Conservation (phyloP, 1,284 basidiomycete species). For the Ceratobasidium sp. region DNA sequence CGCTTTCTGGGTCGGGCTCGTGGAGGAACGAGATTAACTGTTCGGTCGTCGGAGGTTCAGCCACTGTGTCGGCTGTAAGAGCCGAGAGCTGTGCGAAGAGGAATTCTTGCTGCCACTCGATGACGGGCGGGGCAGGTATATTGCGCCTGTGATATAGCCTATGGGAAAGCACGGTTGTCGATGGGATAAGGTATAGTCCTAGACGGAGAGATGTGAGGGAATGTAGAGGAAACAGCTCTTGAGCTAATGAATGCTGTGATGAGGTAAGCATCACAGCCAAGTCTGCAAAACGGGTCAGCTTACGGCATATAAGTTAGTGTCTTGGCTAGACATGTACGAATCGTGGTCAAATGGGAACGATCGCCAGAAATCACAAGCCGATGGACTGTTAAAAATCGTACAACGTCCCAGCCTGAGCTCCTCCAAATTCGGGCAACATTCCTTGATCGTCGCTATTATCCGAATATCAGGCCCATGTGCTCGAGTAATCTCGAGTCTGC, state of each 20-base stretch:
- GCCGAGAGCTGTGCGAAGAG: background rate
- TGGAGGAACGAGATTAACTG: slow-evolving; percentile 2
- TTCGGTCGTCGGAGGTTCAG: background rate
- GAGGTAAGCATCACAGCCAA: background rate
- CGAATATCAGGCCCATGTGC: slow-evolving; percentile 15
- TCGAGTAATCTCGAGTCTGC: background rate
- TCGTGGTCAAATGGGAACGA: slow-evolving; percentile 16
- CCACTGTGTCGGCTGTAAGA: background rate
- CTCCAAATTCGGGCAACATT: background rate
- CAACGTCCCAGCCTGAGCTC: slow-evolving; percentile 7
- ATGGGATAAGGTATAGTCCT: slow-evolving; percentile 6
- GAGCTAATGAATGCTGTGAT: slow-evolving; percentile 19
- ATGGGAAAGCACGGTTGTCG: background rate
- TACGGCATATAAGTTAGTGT: slow-evolving; percentile 10
- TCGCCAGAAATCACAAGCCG: slow-evolving; percentile 13
- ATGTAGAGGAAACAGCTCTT: slow-evolving; percentile 3
- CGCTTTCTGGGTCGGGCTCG: background rate
- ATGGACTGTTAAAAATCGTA: slow-evolving; percentile 12
- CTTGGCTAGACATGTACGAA: background rate
- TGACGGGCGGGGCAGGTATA: background rate
- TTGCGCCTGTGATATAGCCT: slow-evolving; percentile 1
- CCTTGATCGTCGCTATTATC: background rate
- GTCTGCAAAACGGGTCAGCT: background rate
- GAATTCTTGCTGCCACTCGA: slow-evolving; percentile 13
- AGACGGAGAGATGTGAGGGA: background rate